Conservation (phyloP, 2,329 filamentous ascomycete species). For the Apiospora saccharicola region DNA sequence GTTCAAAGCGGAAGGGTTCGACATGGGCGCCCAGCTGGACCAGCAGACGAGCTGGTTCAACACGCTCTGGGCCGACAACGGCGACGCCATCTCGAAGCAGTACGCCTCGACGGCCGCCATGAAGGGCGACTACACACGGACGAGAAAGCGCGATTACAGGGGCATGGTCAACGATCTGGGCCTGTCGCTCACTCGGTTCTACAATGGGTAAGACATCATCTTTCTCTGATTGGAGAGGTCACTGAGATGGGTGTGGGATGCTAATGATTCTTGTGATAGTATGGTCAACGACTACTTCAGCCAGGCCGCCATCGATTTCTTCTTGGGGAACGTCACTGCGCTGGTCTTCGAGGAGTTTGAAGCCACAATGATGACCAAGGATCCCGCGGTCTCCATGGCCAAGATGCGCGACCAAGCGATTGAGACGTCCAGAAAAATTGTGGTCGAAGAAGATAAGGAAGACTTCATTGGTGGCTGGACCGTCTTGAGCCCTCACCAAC, state of each 20-base stretch:
- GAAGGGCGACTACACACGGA: conserved; percentile 96
- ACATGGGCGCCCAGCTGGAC: conserved; percentile 77
- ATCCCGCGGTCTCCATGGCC: conserved; percentile 86
- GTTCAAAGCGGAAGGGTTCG: conserved; percentile 76
- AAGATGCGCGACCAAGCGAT: conserved; percentile 89
- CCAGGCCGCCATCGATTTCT: conserved; percentile 92
- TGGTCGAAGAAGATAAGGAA: conserved; percentile 82
- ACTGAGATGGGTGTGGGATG: background rate
- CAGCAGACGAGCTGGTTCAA: conserved; percentile 93
- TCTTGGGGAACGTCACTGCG: conserved; percentile 86
- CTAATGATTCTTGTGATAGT: conserved; percentile 55
- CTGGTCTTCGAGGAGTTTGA: conserved; percentile 95
- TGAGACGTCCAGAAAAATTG: conserved; percentile 85
- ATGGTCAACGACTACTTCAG: conserved; percentile 98
- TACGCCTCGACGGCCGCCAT: conserved; percentile 95
- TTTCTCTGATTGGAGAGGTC: background rate
- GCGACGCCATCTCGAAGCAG: conserved; percentile 92
- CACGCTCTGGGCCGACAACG: conserved; percentile 95
- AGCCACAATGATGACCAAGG: conserved; percentile 88
- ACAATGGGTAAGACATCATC: conserved; percentile 62
- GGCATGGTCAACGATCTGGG: conserved; percentile 92
- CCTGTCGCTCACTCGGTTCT: conserved; percentile 80
- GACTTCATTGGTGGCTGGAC: conserved; percentile 92
- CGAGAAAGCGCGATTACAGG: conserved; percentile 86
- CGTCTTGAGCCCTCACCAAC: conserved; percentile 75